Percentiles rank a stretch among this genome's conserved stretches.
These are phyloP conservation scores for Candida freyschussii DNA, from an alignment of 1,139 yeast species.

Conservation along the genomic window DNA sequence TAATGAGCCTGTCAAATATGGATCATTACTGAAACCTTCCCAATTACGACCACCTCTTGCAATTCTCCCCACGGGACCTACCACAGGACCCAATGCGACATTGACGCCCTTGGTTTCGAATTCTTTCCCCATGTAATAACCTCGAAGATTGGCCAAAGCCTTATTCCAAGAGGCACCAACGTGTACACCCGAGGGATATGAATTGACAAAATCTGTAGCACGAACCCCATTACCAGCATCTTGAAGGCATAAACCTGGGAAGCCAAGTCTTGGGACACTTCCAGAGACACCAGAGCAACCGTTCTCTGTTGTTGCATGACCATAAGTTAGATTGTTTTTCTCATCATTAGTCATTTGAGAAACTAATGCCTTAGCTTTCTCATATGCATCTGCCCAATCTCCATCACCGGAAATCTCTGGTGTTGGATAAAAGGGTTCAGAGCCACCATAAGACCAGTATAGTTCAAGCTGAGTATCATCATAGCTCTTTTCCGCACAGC, in stretches of 20 bases:
- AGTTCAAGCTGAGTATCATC: not conserved
- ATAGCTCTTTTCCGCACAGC: too few species aligned
- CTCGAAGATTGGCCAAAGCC: slow-evolving; percentile 45
- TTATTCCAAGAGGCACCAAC: slow-evolving; percentile 55
- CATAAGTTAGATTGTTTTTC: slow-evolving; percentile 57
- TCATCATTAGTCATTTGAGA: slow-evolving; percentile 52
- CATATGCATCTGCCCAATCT: not conserved
- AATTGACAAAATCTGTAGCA: slow-evolving; percentile 50
- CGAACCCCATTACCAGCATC: slow-evolving; percentile 68
- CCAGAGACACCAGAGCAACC: slow-evolving; percentile 64
- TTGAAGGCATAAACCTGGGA: slow-evolving; percentile 52
- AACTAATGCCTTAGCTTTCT: slow-evolving; percentile 44
- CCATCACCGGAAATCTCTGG: not conserved
- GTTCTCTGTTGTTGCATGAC: slow-evolving; percentile 58
- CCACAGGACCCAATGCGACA: slow-evolving; percentile 51
- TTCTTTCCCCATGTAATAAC: slow-evolving; percentile 51
- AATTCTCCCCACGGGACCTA: slow-evolving; percentile 45
- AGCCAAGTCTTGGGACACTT: slow-evolving; percentile 48
- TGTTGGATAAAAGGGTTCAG: not conserved
- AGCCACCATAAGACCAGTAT: slow-evolving; percentile 1
- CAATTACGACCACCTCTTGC: slow-evolving; percentile 58
- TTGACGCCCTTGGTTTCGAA: slow-evolving; percentile 45
- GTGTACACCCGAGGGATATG: slow-evolving; percentile 55
- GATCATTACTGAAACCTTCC: slow-evolving; percentile 54
- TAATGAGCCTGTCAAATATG: slow-evolving; percentile 51